These are phyloP conservation scores for Alternaria dauci DNA, from an alignment of 2,329 filamentous ascomycete genomes.

Conservation along the genomic window DNA sequence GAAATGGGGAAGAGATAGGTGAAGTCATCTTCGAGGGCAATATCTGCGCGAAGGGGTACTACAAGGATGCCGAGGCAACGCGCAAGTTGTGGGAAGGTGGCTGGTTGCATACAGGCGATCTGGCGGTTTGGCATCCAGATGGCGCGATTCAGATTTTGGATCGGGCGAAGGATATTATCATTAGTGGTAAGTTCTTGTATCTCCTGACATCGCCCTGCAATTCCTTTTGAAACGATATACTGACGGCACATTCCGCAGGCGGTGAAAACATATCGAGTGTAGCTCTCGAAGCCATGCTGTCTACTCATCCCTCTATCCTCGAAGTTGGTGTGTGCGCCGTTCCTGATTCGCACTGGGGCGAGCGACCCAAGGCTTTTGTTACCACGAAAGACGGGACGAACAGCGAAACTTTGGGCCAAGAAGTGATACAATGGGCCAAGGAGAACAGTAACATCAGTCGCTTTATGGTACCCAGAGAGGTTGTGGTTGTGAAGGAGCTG, in stretches of 20 bases:
- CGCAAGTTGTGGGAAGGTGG: slow-evolving; percentile 87
- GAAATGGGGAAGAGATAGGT: slow-evolving; percentile 77
- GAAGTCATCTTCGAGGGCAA: slow-evolving; percentile 91
- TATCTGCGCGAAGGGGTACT: slow-evolving; percentile 90
- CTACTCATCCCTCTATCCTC: slow-evolving; percentile 85
- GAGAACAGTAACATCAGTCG: slow-evolving; percentile 80
- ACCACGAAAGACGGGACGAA: slow-evolving; percentile 69
- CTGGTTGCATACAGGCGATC: slow-evolving; percentile 85
- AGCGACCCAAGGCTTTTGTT: slow-evolving; percentile 92
- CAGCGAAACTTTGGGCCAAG: slow-evolving; percentile 69
- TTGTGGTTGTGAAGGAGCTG: slow-evolving; percentile 83
- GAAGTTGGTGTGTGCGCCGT: slow-evolving; percentile 93
- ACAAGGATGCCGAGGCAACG: slow-evolving; percentile 87
- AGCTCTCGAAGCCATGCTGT: slow-evolving; percentile 87
- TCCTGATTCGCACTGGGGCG: slow-evolving; percentile 89
- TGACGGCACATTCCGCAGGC: slow-evolving; percentile 59
- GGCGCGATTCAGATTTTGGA: slow-evolving; percentile 92
- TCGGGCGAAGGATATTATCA: slow-evolving; percentile 97
- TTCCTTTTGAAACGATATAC: not conserved
- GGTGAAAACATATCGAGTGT: slow-evolving; percentile 98
- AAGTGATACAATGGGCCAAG: slow-evolving; percentile 87
- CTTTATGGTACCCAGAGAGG: slow-evolving; percentile 83
- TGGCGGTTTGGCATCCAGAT: slow-evolving; percentile 93
- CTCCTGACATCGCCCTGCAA: not conserved
- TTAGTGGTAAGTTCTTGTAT: slow-evolving; percentile 70